Conservation (phyloP, 2,329 filamentous ascomycete species). For the Alternaria arborescens region DNA sequence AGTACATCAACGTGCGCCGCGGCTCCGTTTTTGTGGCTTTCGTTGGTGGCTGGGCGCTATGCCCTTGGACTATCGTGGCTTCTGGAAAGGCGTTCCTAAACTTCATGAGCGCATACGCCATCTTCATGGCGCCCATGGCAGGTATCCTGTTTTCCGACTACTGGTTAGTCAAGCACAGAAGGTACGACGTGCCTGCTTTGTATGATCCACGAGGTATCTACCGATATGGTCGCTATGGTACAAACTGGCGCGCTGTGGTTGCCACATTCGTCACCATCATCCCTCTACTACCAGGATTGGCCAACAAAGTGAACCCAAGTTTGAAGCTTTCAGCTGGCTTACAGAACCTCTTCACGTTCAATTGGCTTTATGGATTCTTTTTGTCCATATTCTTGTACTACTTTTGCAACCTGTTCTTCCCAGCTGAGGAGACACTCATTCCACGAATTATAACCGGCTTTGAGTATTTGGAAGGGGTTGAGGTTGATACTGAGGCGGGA, state of each 20-base stretch:
- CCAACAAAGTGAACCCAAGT: conserved; percentile 26
- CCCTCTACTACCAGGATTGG: conserved; percentile 28
- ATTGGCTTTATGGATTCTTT: conserved; percentile 48
- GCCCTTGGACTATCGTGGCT: neutral
- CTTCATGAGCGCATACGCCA: neutral
- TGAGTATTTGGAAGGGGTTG: conserved; percentile 12
- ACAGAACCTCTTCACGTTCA: conserved; percentile 47
- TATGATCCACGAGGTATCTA: conserved; percentile 18
- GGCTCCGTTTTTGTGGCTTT: neutral
- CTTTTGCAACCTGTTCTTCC: conserved; percentile 44
- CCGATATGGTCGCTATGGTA: conserved; percentile 25
- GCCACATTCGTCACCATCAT: conserved; percentile 27
- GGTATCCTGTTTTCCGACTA: conserved; percentile 27
- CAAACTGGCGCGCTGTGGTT: conserved; percentile 33
- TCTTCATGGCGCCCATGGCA: neutral
- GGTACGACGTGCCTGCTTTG: conserved; percentile 16
- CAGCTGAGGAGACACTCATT: conserved; percentile 44
- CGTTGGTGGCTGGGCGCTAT: neutral
- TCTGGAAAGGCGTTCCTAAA: neutral
- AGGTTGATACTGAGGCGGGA: neutral
- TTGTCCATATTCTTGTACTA: conserved; percentile 37
- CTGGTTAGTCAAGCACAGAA: conserved; percentile 31
- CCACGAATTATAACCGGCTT: conserved; percentile 15
- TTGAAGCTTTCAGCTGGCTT: conserved; percentile 24
- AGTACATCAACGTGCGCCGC: neutral